Conservation (phyloP, 2,329 filamentous ascomycete genomes). For the Sporothrix variecibatus region DNA sequence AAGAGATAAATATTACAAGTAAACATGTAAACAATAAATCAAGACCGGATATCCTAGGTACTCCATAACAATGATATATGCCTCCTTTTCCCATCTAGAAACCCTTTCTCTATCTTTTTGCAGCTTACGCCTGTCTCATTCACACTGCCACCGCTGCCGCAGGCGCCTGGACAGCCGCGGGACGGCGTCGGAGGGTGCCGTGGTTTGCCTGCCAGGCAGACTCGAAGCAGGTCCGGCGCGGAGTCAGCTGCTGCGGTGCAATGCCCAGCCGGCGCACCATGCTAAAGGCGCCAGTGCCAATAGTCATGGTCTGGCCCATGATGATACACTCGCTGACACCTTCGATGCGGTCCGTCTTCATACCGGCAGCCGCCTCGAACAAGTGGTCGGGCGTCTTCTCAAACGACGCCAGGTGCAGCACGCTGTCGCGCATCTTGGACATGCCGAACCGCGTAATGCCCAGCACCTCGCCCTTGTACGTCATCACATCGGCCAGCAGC, state of each 20-base stretch:
- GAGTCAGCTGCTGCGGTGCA: slow-evolving; percentile 56
- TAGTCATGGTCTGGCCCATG: slow-evolving; percentile 90
- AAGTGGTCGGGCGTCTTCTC: slow-evolving; percentile 98
- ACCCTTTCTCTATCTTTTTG: not conserved
- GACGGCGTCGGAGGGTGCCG: slow-evolving; percentile 4
- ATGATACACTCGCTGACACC: slow-evolving; percentile 97
- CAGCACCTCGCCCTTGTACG: slow-evolving; percentile 94
- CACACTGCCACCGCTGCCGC: not conserved
- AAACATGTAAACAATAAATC: not conserved
- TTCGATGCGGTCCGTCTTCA: slow-evolving; percentile 90
- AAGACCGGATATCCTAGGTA: not conserved
- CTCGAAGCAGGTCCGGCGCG: slow-evolving; percentile 69
- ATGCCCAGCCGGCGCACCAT: slow-evolving; percentile 78
- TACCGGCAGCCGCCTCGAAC: slow-evolving; percentile 88
- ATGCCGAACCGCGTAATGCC: slow-evolving; percentile 96
- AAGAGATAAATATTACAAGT: not conserved
- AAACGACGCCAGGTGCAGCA: slow-evolving; percentile 91
- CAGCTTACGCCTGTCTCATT: not conserved
- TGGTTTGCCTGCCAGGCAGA: slow-evolving; percentile 54
- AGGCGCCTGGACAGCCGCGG: not conserved
- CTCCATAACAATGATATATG: not conserved
- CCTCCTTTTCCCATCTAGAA: not conserved
- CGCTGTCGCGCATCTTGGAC: slow-evolving; percentile 92
- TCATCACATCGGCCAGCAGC: slow-evolving; percentile 96
- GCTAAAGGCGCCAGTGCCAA: slow-evolving; percentile 91